Base-by-base conservation (phyloP, 1,139 yeast species). In the Suhomyces atakaporum region DNA sequence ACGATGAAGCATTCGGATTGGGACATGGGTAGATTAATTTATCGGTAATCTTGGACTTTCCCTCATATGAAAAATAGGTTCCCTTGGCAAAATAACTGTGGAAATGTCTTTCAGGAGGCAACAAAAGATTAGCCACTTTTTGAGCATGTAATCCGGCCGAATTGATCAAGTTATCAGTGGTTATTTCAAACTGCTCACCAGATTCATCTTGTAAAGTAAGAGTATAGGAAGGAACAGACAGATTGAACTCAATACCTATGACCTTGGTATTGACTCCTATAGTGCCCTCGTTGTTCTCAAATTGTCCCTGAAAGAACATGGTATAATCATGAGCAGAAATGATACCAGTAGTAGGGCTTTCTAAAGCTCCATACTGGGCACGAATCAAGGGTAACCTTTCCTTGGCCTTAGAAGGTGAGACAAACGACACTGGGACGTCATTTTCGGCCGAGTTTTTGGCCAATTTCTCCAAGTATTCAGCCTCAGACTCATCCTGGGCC, bases 291-390 rank as follows among this genome's bases (percentile, higher is more conserved):
- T 63, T 56, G 42, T 73, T 66, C 26, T 68, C 73, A 36, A 84
- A 71, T 27, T 65, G 60, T 0, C 83, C 73, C 43, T 75, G 74
- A 36, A 77, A 69, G 55, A 72, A 87, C 20, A 72, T 68, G 69
- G 84, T 76, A 38, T 81, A 68, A 11, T 86, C 83, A 58, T 89
- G 96, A 0, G 94, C 88, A 11, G 89, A 81, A 2, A 88, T 62
- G 27, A 89, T 89, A 0, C 97, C 96, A 0, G 96, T 84, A 0
- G 90, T 72, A 2, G 95, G 92, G n/a, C 95, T 84, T 41, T 74
- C 75, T 27, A 89, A 63, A 3, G 80, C 75, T 0, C 86, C 92
- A 24, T 66, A 59, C 5, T 66, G 60, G 0, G 89, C 95, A 8
- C 57, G 58, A 15, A 89, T 74, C n/a, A 76, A 69, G 0, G 96